These are phyloP conservation scores for Nicotiana attenuata DNA, from an alignment of 257 asterid genomes.

Conservation along the genomic window DNA sequence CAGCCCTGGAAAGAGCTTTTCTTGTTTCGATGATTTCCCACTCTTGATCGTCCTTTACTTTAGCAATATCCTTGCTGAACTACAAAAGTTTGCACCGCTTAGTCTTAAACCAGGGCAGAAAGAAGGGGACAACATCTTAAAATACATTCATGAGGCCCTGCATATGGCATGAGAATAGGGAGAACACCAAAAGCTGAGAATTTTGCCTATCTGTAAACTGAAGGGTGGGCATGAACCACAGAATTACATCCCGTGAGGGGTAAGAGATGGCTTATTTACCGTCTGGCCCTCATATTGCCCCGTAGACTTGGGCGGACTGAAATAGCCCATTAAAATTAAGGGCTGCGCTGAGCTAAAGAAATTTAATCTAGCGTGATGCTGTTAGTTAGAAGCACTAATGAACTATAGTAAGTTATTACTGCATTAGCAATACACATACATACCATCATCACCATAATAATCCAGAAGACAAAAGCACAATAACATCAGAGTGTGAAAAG, in stretches of 20 bases:
- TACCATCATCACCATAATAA: neutral
- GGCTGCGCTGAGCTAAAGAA: neutral
- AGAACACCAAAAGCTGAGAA: neutral
- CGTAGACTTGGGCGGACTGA: neutral
- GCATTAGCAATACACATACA: neutral
- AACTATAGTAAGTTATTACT: neutral
- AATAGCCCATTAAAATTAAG: neutral
- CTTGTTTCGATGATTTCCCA: slow-evolving; percentile 90
- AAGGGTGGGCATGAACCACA: neutral
- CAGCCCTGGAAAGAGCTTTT: slow-evolving; percentile 77
- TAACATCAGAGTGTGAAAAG: neutral
- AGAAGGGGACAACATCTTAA: neutral
- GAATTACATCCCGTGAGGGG: neutral
- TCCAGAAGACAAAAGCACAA: neutral
- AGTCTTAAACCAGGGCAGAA: neutral
- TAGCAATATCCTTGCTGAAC: slow-evolving; percentile 90
- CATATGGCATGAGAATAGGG: neutral
- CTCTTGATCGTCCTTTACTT: slow-evolving; percentile 81
- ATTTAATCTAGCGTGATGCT: neutral
- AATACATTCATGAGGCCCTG: neutral
- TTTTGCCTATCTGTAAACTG: neutral
- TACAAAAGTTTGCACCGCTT: slow-evolving; percentile 16
- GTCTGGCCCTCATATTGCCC: neutral
- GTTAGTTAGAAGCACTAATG: neutral
- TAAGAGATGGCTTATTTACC: neutral